phyloP scores from a whole-genome alignment of 345 rosid genomes.

The Aquilaria sinensis region DNA sequence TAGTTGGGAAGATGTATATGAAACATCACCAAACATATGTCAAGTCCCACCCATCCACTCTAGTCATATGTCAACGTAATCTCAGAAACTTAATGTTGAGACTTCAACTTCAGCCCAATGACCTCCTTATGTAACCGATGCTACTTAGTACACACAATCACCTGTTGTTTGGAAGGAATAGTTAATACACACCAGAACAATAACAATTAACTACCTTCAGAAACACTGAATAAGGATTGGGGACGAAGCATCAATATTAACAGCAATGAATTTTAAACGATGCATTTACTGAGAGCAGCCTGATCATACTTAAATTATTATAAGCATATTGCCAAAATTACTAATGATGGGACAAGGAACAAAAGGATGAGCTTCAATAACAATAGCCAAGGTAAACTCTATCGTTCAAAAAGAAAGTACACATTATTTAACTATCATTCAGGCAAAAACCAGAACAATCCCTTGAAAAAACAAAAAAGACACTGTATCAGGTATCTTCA shows the following conservation, averaged over 20 bases:
- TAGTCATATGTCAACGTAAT: conserved; percentile 4
- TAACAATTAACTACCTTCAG: neutral
- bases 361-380: too few species aligned
- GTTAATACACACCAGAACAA: neutral
- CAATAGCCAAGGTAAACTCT: too few species aligned
- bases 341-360: too few species aligned
- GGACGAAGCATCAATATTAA: neutral
- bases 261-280: neutral
- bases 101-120: conserved; percentile 8
- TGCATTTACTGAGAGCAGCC: conserved; percentile 1
- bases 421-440: too few species aligned
- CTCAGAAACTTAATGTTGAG: neutral
- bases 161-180: conserved; percentile 2
- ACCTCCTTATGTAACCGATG: conserved; percentile 4
- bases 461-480: too few species aligned
- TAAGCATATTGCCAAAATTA: too few species aligned
- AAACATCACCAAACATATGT: conserved; percentile 11
- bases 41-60: neutral
- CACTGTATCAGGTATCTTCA: too few species aligned
- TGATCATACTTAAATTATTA: neutral
- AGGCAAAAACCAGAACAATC: too few species aligned
- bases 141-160: conserved; percentile 2
- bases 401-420: too few species aligned
- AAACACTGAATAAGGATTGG: neutral
- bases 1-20: conserved; percentile 9